Evolutionary conservation across 306 rosid species (phyloP).

Genomic region (Citrullus amarus): DNA sequence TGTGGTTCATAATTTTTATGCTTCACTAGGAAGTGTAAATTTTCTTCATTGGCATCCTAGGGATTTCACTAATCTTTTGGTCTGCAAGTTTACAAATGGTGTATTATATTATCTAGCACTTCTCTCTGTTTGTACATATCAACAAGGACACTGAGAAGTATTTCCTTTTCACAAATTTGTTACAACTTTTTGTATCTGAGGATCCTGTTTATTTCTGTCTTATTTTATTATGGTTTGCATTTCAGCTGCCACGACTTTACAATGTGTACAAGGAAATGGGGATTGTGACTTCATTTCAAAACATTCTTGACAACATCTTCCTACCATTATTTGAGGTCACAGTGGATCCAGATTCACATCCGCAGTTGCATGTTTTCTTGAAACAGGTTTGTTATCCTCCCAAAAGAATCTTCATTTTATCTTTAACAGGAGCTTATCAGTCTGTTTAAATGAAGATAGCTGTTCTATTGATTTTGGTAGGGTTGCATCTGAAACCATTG

Average conservation of each 20-base stretch:
- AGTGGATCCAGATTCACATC: conserved; percentile 94
- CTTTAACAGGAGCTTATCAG: background rate
- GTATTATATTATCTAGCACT: background rate
- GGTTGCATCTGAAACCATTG: background rate
- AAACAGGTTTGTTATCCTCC: conserved; percentile 49
- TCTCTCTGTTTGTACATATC: background rate
- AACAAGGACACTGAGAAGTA: background rate
- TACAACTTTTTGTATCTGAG: background rate
- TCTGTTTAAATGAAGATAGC: background rate
- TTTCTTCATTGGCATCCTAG: background rate
- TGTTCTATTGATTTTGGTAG: background rate
- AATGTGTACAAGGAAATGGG: conserved; percentile 97
- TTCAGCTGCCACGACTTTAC: conserved; percentile 89
- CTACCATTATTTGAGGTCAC: conserved; percentile 92
- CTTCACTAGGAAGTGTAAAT: background rate
- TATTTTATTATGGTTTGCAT: background rate
- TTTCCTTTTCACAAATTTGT: background rate
- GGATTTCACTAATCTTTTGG: background rate
- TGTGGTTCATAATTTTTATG: background rate
- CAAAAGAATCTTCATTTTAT: background rate
- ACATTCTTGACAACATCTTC: conserved; percentile 93
- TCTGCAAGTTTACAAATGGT: background rate
- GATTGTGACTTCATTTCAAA: conserved; percentile 91
- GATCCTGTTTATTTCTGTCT: conserved; percentile 6
- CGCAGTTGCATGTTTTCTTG: conserved; percentile 90